Base-by-base conservation (phyloP, 1,284 basidiomycete species). In the Moesziomyces globuligerus region DNA sequence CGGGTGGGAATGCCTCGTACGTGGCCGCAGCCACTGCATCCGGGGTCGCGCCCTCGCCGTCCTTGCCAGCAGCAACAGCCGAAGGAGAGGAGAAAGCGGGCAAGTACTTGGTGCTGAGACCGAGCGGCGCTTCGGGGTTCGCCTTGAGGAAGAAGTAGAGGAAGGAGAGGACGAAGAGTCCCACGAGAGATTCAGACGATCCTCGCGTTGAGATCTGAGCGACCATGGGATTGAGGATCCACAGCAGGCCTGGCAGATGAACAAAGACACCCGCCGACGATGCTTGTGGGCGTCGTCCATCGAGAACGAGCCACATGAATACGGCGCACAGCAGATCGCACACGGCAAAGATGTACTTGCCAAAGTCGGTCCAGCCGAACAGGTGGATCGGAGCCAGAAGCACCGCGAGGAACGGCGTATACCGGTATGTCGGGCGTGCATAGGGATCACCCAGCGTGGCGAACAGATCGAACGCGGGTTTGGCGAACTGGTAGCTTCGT, bases 171-270 rank as follows among this genome's bases (percentile, higher is more conserved):
- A 97, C 90, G 55, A 94, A 85, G 1, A 92, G 85, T 18, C 90
- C 90, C 3, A 98, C 88, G 2, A 96, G 85, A 0, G 92, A 89
- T 84, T 99, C 96, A 17, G 94, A 93, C 3, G 93, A 96, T 2
- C 95, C 96, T 9, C 95, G 89, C 0, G 95, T 98, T 0, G 94
- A 94, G 74, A 99, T 98, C 71, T 93, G 91, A 77, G 96, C 91
- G 1, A 95, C 91, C 76, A 99, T 87, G 0, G 95, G 95, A 83
- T 95, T 98, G 61, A 98, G 86, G 2, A 97, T 89, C 87, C 87
- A 88, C 71, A 96, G 87, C 4, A 89, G 77, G 1, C 89, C 83
- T 9, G 83, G 80, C 6, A 78, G 57, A 28, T 75, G 75, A 17
- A 67, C 74, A 18, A 67, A 64, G 34, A 55, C 21, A 11, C 73